phyloP scores from a whole-genome alignment of 768 basidiomycete species.

The Lentinula sp. region DNA sequence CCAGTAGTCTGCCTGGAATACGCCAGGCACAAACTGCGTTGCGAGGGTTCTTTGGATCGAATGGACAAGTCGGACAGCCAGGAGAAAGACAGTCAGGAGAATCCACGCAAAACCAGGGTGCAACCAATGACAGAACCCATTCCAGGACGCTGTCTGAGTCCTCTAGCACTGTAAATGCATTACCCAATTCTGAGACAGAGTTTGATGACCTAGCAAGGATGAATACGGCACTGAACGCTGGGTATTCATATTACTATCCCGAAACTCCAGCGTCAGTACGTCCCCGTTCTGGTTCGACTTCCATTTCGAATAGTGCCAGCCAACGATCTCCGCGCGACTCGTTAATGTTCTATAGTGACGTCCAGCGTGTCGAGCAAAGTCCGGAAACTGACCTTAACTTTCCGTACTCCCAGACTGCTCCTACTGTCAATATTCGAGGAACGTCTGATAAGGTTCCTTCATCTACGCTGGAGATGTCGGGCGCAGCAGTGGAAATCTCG shows the following conservation, averaged over 20 bases:
- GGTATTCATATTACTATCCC: slow-evolving; percentile 25
- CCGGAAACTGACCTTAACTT: not conserved
- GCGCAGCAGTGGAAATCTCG: not conserved
- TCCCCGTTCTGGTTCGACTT: not conserved
- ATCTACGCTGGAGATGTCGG: not conserved
- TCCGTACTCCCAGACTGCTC: not conserved
- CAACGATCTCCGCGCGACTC: not conserved
- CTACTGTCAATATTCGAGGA: not conserved
- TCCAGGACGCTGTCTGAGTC: not conserved
- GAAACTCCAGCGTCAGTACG: not conserved
- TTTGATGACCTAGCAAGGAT: slow-evolving; percentile 31
- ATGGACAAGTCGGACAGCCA: not conserved
- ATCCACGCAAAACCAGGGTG: not conserved
- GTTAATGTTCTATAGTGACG: not conserved
- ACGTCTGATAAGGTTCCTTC: not conserved
- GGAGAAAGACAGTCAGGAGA: not conserved
- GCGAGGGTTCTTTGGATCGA: slow-evolving; percentile 3
- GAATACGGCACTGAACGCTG: slow-evolving; percentile 38
- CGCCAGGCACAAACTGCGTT: not conserved
- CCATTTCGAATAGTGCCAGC: not conserved
- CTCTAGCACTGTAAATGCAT: not conserved
- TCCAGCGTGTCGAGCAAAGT: not conserved
- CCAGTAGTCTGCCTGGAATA: not conserved
- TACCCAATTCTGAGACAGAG: slow-evolving; percentile 22
- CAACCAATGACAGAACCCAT: not conserved